These are phyloP conservation scores for Viola pubescens DNA, from an alignment of 441 rosid species.

Conservation along the genomic window DNA sequence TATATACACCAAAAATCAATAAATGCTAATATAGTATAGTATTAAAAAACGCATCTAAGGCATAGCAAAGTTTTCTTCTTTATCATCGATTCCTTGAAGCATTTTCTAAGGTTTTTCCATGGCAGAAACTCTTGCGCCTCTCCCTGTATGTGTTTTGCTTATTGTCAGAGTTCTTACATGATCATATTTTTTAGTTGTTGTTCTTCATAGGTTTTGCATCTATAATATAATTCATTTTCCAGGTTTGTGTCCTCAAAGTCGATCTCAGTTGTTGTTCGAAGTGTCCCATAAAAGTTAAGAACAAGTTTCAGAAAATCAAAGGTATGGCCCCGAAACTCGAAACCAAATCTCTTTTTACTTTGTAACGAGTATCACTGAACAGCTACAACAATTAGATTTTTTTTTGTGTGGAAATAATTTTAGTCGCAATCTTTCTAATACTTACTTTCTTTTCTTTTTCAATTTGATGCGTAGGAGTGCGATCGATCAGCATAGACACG, in stretches of 20 bases:
- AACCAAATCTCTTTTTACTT: neutral
- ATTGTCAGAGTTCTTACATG: neutral
- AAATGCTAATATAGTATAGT: too few relatives aligned
- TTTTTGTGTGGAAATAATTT: neutral
- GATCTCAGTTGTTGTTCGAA: constrained; percentile 12
- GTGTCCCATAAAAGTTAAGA: constrained; percentile 17
- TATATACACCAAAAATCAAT: too few relatives aligned
- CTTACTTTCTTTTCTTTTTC: neutral
- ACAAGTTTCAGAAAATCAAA: constrained; percentile 17
- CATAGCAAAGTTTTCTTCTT: neutral
- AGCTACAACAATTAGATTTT: neutral
- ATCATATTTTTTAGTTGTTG: neutral
- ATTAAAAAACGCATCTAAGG: too few relatives aligned
- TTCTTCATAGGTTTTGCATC: neutral
- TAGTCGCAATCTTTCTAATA: too few relatives aligned
- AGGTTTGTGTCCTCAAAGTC: constrained; percentile 20
- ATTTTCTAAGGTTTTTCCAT: neutral
- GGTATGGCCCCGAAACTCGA: constrained; percentile 10
- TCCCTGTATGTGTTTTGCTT: neutral
- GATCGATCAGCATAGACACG: constrained; percentile 12
- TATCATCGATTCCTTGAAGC: too few relatives aligned
- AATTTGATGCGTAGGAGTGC: constrained; percentile 15
- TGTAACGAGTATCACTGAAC: neutral
- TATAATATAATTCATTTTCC: neutral
- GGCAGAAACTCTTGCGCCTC: constrained; percentile 4